Evolutionary conservation across 2,329 filamentous ascomycete genomes (phyloP).

Genomic region (Xylariomycetidae sp.): DNA sequence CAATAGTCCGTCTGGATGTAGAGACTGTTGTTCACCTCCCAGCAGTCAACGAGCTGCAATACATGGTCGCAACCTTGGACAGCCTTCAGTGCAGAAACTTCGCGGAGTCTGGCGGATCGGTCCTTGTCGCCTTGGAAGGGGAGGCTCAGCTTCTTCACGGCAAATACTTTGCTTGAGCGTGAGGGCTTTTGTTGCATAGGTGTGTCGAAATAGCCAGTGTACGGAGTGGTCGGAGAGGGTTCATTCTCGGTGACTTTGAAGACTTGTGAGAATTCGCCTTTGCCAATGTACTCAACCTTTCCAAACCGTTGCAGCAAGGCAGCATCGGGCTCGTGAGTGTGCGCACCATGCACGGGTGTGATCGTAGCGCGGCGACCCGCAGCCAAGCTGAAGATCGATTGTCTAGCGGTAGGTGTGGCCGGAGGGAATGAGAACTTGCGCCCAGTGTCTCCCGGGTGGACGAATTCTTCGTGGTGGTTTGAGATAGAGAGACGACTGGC

Average conservation of each 20-base stretch:
- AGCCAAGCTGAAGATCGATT: conserved; percentile 51
- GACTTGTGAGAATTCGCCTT: conserved; percentile 90
- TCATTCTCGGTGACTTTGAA: conserved; percentile 61
- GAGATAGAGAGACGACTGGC: conserved; percentile 81
- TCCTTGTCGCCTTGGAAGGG: conserved; percentile 73
- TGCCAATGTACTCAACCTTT: conserved; percentile 72
- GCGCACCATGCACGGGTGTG: conserved; percentile 63
- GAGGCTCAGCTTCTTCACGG: conserved; percentile 88
- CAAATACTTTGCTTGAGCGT: conserved; percentile 62
- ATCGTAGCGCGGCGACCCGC: conserved; percentile 57
- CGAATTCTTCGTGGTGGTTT: conserved; percentile 38
- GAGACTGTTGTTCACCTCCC: conserved; percentile 78
- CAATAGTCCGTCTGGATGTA: conserved; percentile 99
- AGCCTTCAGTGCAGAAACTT: conserved; percentile 73
- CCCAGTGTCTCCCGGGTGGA: conserved; percentile 30
- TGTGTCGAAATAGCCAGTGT: conserved; percentile 36
- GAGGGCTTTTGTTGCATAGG: conserved; percentile 41
- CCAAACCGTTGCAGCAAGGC: conserved; percentile 70
- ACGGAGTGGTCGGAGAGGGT: conserved; percentile 35
- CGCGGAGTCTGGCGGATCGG: conserved; percentile 75
- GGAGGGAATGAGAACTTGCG: conserved; percentile 50
- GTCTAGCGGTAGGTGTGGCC: conserved; percentile 71
- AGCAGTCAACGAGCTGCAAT: conserved; percentile 75
- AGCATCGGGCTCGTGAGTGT: conserved; percentile 69
- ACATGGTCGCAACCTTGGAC: conserved; percentile 79